A percentile compares a stretch with the other conserved stretches of the same genome.
These are phyloP conservation scores for Ceratobasidium sp. DNA, from an alignment of 1,284 basidiomycete species.

Conservation along the genomic window DNA sequence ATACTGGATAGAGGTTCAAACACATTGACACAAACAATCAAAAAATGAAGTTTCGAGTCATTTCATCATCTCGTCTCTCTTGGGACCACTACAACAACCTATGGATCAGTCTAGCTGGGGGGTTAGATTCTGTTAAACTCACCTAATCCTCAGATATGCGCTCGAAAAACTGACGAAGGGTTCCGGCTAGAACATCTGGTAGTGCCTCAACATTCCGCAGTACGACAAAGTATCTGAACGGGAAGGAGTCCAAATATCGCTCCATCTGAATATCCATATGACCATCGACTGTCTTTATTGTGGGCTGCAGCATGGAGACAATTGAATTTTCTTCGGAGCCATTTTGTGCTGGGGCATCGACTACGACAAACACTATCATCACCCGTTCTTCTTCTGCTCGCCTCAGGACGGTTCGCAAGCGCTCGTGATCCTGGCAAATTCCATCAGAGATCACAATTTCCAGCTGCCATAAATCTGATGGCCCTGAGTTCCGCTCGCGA, in stretches of 20 bases:
- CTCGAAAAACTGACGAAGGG: constrained; percentile 91
- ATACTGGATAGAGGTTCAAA: neutral
- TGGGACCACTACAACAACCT: neutral
- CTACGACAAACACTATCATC: constrained; percentile 96
- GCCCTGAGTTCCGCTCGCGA: constrained; percentile 68
- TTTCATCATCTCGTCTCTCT: no score
- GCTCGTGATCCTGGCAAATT: constrained; percentile 95
- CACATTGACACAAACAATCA: neutral
- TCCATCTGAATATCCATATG: constrained; percentile 87
- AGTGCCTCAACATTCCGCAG: constrained; percentile 89
- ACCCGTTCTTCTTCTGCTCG: constrained; percentile 90
- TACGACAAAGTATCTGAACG: constrained; percentile 97
- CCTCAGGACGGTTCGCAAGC: constrained; percentile 79
- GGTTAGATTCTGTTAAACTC: neutral
- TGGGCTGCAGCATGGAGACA: constrained; percentile 90
- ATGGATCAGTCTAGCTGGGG: neutral
- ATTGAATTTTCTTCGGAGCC: constrained; percentile 71
- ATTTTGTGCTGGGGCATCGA: constrained; percentile 69
- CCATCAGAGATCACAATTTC: constrained; percentile 99
- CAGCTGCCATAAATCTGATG: constrained; percentile 93
- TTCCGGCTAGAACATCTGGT: constrained; percentile 90
- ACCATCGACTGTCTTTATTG: constrained; percentile 87
- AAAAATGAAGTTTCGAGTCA: no score
- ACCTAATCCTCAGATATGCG: constrained; percentile 67
- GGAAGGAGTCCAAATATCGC: constrained; percentile 95